Conservation (phyloP, 2,329 filamentous ascomycete genomes). For the Nannizziopsis arthrosporioides region DNA sequence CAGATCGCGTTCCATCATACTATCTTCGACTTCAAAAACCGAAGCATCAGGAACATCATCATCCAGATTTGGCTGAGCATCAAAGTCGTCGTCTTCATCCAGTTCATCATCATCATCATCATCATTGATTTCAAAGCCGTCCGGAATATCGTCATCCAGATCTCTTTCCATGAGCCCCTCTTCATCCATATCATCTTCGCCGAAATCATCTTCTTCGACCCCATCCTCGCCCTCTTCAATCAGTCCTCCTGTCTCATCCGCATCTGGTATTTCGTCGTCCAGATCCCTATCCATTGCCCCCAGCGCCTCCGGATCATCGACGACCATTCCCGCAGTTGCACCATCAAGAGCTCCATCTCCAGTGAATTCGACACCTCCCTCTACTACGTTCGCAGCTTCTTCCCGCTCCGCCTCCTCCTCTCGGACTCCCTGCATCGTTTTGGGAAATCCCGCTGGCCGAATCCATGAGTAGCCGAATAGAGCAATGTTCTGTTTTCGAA, state of each 20-base stretch:
- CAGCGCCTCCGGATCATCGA: constrained; percentile 15
- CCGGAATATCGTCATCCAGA: constrained; percentile 38
- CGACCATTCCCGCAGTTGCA: constrained; percentile 23
- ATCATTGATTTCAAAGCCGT: constrained; percentile 24
- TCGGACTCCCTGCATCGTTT: constrained; percentile 78
- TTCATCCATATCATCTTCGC: constrained; percentile 37
- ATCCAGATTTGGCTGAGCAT: constrained; percentile 34
- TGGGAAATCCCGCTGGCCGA: constrained; percentile 72
- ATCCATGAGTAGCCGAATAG: constrained; percentile 88
- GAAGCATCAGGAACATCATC: constrained; percentile 25
- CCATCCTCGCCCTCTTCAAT: constrained; percentile 29
- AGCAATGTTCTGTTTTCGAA: constrained; percentile 68
- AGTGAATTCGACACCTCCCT: constrained; percentile 57
- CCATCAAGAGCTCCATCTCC: constrained; percentile 54
- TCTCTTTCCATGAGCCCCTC: constrained; percentile 38
- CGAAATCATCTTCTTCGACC: constrained; percentile 24
- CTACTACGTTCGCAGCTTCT: constrained; percentile 64
- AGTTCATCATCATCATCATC: constrained; percentile 40
- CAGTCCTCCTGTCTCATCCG: constrained; percentile 22
- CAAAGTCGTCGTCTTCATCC: constrained; percentile 39
- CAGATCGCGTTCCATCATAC: constrained; percentile 14
- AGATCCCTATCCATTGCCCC: constrained; percentile 33
- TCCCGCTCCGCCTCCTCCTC: constrained; percentile 83
- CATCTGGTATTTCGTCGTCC: constrained; percentile 38
- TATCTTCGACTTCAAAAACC: constrained; percentile 27